Evolutionary conservation across 1,284 basidiomycete genomes (phyloP).

Genomic region (Chalciporus sp.): DNA sequence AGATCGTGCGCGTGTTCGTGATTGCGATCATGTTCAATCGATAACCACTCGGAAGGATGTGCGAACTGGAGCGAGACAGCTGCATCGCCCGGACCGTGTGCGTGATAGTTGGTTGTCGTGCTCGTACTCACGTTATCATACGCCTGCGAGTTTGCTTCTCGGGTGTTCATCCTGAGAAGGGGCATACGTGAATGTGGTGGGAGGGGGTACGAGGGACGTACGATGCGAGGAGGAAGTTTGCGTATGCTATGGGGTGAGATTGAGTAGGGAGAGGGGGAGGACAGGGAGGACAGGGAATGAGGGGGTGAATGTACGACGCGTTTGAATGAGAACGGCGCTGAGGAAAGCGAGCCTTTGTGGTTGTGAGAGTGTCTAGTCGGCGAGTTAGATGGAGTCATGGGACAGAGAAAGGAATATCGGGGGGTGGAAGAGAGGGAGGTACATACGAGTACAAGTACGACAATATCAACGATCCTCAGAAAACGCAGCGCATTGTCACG

Average conservation of each 20-base stretch:
- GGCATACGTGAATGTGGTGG: neutral
- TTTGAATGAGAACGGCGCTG: constrained; percentile 28
- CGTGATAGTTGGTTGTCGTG: neutral
- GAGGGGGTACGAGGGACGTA: constrained; percentile 6
- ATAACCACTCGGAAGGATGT: neutral
- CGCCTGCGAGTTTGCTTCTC: constrained; percentile 20
- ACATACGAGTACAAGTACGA: constrained; percentile 32
- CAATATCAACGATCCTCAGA: constrained; percentile 32
- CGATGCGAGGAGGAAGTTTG: constrained; percentile 34
- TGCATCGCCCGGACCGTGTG: neutral
- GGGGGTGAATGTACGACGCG: constrained; percentile 22
- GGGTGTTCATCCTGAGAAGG: constrained; percentile 26
- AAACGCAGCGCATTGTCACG: no score
- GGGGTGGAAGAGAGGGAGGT: no score
- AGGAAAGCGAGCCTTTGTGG: constrained; percentile 23
- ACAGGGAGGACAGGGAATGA: no score
- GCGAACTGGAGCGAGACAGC: constrained; percentile 27
- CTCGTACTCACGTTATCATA: constrained; percentile 9
- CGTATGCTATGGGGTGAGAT: constrained; percentile 20
- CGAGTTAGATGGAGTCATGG: neutral
- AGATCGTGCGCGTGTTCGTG: neutral
- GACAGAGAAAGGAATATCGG: no score
- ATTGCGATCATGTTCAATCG: no score
- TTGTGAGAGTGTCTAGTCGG: constrained; percentile 19
- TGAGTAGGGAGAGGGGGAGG: neutral